Evolutionary conservation across 2,329 filamentous ascomycete genomes (phyloP).

Genomic region (Thyridium curvatum): DNA sequence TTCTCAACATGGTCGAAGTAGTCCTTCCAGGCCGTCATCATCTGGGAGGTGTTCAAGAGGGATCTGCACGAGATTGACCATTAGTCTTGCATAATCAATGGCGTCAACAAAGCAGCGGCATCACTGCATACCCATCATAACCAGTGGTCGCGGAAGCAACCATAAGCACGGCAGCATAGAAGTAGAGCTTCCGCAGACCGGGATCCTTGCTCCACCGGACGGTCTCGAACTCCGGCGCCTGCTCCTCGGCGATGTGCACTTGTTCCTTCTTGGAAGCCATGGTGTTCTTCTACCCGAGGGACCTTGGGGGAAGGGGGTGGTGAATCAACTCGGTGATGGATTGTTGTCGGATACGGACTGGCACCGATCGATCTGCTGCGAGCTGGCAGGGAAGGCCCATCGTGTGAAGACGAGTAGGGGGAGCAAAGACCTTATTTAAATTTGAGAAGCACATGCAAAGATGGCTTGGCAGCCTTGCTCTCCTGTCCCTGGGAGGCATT

Average conservation of each 20-base stretch:
- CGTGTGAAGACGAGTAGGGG: too few relatives aligned
- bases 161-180: slow-evolving; percentile 35
- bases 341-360: too few relatives aligned
- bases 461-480: too few relatives aligned
- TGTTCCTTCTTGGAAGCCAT: slow-evolving; percentile 5
- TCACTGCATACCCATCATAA: slow-evolving; percentile 6
- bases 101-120: neutral
- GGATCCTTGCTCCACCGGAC: slow-evolving; percentile 52
- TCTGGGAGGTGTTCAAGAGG: slow-evolving; percentile 53
- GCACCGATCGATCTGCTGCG: too few relatives aligned
- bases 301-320: too few relatives aligned
- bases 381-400: too few relatives aligned
- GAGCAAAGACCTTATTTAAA: too few relatives aligned
- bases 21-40: slow-evolving; percentile 46
- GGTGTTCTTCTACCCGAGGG: too few relatives aligned
- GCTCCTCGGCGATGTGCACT: slow-evolving; percentile 31
- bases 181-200: slow-evolving; percentile 50
- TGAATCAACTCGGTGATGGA: too few relatives aligned
- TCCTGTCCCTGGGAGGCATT: too few relatives aligned
- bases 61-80: slow-evolving; percentile 28
- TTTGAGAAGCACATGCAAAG: too few relatives aligned
- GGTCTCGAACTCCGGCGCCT: slow-evolving; percentile 44
- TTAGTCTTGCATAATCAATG: too few relatives aligned
- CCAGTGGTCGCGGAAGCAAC: slow-evolving; percentile 9
- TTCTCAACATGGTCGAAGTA: slow-evolving; percentile 36